phyloP scores from a whole-genome alignment of 73 alveolate species.

The Paramecium sonneborni region DNA sequence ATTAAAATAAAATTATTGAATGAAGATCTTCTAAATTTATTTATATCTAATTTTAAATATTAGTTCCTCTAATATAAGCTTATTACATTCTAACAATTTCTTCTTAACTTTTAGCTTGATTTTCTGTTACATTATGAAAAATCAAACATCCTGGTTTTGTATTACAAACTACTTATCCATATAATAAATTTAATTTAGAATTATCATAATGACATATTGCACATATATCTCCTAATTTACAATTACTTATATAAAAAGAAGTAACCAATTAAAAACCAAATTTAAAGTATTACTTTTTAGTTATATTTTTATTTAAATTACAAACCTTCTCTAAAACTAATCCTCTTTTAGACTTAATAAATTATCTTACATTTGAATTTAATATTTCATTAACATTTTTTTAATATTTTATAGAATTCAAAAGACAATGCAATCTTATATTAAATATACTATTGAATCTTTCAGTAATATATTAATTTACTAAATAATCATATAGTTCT shows the following conservation, averaged over 20 bases:
- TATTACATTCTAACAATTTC: not conserved
- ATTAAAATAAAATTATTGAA: not conserved
- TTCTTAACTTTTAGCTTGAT: not conserved
- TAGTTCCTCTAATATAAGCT: not conserved
- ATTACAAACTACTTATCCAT: not conserved
- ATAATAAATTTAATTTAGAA: not conserved
- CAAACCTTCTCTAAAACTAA: not conserved
- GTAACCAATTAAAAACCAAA: constrained; percentile 16
- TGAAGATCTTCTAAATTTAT: not conserved
- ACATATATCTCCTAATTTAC: not conserved
- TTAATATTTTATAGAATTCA: not conserved
- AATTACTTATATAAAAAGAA: not conserved
- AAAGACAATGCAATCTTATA: not conserved
- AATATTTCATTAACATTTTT: not conserved
- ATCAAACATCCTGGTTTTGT: not conserved
- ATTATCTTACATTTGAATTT: not conserved
- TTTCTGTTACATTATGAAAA: not conserved
- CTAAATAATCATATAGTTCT: not conserved
- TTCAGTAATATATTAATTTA: not conserved
- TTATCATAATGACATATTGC: not conserved
- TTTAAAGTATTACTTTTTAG: too few species aligned
- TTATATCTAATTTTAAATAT: not conserved
- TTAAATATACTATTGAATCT: not conserved
- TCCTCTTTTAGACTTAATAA: not conserved
- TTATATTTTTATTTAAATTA: not conserved